phyloP scores from a whole-genome alignment of 257 asterid species.

The Solanum verrucosum region DNA sequence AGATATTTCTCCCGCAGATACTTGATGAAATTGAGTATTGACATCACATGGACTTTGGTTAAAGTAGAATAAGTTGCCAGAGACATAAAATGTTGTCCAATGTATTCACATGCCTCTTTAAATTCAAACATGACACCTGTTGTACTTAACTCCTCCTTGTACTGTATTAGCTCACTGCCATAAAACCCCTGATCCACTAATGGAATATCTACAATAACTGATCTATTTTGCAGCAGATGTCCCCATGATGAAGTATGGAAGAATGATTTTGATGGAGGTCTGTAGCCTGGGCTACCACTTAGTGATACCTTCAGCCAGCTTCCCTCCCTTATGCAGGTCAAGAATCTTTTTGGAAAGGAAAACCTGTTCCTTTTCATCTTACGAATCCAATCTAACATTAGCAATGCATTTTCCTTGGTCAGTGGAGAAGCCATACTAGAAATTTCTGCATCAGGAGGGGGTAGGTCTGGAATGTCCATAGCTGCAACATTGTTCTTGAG shows the following conservation, averaged over 20 bases:
- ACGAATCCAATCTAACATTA: slow-evolving; percentile 21
- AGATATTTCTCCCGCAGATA: slow-evolving; percentile 12
- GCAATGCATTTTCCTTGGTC: slow-evolving; percentile 18
- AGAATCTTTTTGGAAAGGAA: slow-evolving; percentile 8
- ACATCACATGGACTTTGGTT: slow-evolving; percentile 10
- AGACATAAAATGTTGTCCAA: slow-evolving; percentile 22
- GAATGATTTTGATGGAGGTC: slow-evolving; percentile 25
- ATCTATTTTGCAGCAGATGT: slow-evolving; percentile 14
- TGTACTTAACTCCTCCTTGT: slow-evolving; percentile 8
- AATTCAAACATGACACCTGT: slow-evolving; percentile 22
- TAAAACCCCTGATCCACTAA: slow-evolving; percentile 19
- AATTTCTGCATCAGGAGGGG: slow-evolving; percentile 20
- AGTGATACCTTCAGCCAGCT: slow-evolving; percentile 21
- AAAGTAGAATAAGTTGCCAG: slow-evolving; percentile 13
- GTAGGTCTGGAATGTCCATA: slow-evolving; percentile 19
- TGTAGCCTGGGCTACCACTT: slow-evolving; percentile 10
- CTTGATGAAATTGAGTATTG: slow-evolving; percentile 21
- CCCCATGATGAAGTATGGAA: slow-evolving; percentile 13
- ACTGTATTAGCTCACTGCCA: slow-evolving; percentile 7
- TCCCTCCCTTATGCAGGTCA: slow-evolving; percentile 14
- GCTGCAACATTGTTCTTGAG: slow-evolving; percentile 12
- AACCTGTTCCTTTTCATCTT: background rate
- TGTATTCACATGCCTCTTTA: slow-evolving; percentile 19
- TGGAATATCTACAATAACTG: slow-evolving; percentile 18
- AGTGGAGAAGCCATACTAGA: slow-evolving; percentile 10